A percentile compares a stretch with the other conserved stretches of the same genome.
Evolutionary conservation across 345 rosid genomes (phyloP).

Genomic region (Zanthoxylum bungeanum): DNA sequence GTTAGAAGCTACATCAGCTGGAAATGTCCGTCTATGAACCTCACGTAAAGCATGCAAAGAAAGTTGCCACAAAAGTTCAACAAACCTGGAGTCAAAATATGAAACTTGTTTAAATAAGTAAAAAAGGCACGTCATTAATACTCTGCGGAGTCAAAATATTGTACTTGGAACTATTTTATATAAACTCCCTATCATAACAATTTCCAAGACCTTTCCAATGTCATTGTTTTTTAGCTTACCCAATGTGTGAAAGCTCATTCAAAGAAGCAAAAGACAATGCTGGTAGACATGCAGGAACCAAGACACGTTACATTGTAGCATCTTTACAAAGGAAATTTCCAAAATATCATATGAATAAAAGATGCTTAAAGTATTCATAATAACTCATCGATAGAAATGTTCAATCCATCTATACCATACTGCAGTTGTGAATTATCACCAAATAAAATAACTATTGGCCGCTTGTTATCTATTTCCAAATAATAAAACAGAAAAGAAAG

Average conservation of each 20-base stretch:
- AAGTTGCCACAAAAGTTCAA: constrained; percentile 98
- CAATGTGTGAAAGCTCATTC: neutral
- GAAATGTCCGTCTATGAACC: constrained; percentile 92
- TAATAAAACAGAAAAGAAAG: neutral
- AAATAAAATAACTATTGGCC: too few relatives aligned
- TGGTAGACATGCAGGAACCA: neutral
- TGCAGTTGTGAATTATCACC: neutral
- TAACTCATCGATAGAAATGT: neutral
- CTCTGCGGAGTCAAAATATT: too few relatives aligned
- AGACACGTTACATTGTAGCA: neutral
- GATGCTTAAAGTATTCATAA: neutral
- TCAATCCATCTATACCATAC: neutral
- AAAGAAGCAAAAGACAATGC: neutral
- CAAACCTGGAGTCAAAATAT: constrained; percentile 66
- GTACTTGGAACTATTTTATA: neutral
- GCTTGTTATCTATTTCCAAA: neutral
- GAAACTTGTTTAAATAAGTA: constrained; percentile 1
- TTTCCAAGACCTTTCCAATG: neutral
- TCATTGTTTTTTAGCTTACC: neutral
- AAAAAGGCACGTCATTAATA: neutral
- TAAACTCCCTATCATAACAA: neutral
- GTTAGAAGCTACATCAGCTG: constrained; percentile 77
- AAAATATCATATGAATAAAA: neutral
- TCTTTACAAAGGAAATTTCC: neutral
- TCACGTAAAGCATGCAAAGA: constrained; percentile 95